Evolutionary conservation across 768 basidiomycete genomes (phyloP).

Genomic region (Rhodotorula kratochvilovae): DNA sequence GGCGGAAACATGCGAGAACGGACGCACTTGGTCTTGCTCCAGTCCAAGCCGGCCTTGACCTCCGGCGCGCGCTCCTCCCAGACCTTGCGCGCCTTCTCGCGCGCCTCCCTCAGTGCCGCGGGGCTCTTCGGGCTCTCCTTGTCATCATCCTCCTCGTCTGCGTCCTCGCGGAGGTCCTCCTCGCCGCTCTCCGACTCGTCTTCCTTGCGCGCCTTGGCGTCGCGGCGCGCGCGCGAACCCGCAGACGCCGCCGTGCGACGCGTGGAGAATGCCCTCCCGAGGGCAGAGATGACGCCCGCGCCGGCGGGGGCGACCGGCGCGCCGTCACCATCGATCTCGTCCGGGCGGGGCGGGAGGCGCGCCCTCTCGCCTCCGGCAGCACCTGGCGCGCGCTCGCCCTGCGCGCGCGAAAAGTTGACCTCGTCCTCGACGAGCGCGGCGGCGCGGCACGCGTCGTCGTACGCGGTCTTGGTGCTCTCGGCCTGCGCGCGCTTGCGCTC

Average conservation of each 20-base stretch:
- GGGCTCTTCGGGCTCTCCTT: background rate
- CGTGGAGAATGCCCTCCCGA: constrained; percentile 32
- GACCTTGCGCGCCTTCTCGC: constrained; percentile 9
- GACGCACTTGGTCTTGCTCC: constrained; percentile 30
- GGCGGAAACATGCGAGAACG: too few relatives aligned
- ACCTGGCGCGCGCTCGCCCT: background rate
- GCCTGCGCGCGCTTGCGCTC: constrained; percentile 8
- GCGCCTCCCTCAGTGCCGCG: background rate
- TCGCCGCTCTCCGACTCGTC: background rate
- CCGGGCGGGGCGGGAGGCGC: constrained; percentile 15
- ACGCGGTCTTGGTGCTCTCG: background rate
- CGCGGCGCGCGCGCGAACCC: background rate
- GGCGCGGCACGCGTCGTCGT: constrained; percentile 22
- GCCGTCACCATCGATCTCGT: constrained; percentile 16
- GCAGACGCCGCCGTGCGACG: background rate
- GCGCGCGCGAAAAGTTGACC: constrained; percentile 15
- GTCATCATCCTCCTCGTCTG: background rate
- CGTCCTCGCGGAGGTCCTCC: background rate
- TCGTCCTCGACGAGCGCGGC: constrained; percentile 35
- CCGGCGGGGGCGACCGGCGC: background rate
- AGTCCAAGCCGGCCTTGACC: constrained; percentile 33
- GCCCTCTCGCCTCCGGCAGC: background rate
- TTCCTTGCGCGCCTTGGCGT: background rate
- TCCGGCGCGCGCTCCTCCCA: constrained; percentile 14
- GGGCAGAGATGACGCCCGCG: constrained; percentile 13